Percentiles rank a stretch among this genome's conserved stretches.
These are phyloP conservation scores for Phylloporus arenicola DNA, from an alignment of 768 basidiomycete species.

Conservation along the genomic window DNA sequence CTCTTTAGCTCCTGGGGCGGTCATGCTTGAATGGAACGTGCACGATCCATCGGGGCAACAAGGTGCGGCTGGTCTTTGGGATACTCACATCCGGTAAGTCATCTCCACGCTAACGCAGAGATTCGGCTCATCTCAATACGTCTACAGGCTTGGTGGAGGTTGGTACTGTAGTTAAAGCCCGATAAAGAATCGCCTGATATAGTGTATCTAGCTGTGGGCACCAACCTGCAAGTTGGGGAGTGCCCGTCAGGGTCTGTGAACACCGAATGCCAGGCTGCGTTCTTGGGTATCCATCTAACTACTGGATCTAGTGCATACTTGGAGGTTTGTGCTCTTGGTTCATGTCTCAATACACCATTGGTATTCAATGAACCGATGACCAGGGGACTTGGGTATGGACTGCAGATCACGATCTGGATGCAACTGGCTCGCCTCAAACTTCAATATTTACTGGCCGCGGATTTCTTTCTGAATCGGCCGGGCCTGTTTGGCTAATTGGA, in stretches of 20 bases:
- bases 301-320: conserved; percentile 50
- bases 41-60: conserved; percentile 49
- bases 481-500: conserved; percentile 79
- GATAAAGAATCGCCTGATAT: not conserved
- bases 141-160: conserved; percentile 26
- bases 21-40: conserved; percentile 55
- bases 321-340: conserved; percentile 40
- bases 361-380: not conserved
- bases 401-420: conserved; percentile 61
- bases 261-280: conserved; percentile 54
- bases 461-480: conserved; percentile 64
- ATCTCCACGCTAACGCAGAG: not conserved
- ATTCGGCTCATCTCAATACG: not conserved
- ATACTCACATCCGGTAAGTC: conserved; percentile 35
- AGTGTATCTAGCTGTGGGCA: conserved; percentile 42
- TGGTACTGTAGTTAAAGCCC: not conserved
- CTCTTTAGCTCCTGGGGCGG: conserved; percentile 38
- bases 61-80: conserved; percentile 50
- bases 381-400: conserved; percentile 78
- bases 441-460: conserved; percentile 64
- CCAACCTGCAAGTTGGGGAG: conserved; percentile 39
- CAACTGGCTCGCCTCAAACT: conserved; percentile 46
- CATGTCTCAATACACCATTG: not conserved
- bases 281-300: conserved; percentile 62
- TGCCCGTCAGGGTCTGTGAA: conserved; percentile 42